Percentiles rank a stretch among this genome's conserved stretches.
phyloP scores from a whole-genome alignment of 345 rosid genomes.

The Cardamine occulta region DNA sequence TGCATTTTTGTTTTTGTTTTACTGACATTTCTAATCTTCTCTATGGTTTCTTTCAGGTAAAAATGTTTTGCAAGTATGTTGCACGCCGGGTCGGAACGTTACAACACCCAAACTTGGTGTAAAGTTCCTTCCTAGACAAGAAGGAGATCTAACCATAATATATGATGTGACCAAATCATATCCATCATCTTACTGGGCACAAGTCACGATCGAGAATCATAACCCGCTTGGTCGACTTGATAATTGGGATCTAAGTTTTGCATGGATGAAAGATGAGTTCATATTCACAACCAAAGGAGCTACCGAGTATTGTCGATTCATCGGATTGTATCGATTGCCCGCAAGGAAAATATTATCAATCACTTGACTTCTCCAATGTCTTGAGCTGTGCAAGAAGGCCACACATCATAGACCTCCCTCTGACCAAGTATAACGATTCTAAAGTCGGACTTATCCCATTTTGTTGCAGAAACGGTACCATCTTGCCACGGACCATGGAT shows the following conservation, averaged over 20 bases:
- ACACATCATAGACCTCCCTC: conserved; percentile 83
- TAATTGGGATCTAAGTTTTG: conserved; percentile 84
- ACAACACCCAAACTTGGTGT: conserved; percentile 49
- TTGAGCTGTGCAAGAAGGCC: conserved; percentile 88
- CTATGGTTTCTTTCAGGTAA: conserved; percentile 48
- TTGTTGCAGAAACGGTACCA: conserved; percentile 91
- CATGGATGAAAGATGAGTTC: conserved; percentile 86
- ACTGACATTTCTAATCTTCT: neutral
- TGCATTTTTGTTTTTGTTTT: neutral
- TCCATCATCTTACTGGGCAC: conserved; percentile 63
- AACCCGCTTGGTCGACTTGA: conserved; percentile 84
- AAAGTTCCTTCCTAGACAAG: conserved; percentile 62
- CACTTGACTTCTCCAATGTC: conserved; percentile 67
- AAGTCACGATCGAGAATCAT: conserved; percentile 74
- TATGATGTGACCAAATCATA: conserved; percentile 78
- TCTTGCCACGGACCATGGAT: conserved; percentile 80
- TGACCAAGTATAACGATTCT: conserved; percentile 81
- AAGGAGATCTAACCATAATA: conserved; percentile 85
- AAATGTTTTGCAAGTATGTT: conserved; percentile 66
- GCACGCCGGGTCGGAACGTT: conserved; percentile 49
- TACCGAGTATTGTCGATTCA: conserved; percentile 70
- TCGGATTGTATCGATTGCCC: conserved; percentile 69
- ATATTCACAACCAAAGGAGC: conserved; percentile 81
- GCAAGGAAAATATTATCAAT: conserved; percentile 61
- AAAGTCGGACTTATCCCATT: conserved; percentile 63